Conservation (phyloP, 2,329 filamentous ascomycete genomes). For the Sporothrix brunneoviolacea region DNA sequence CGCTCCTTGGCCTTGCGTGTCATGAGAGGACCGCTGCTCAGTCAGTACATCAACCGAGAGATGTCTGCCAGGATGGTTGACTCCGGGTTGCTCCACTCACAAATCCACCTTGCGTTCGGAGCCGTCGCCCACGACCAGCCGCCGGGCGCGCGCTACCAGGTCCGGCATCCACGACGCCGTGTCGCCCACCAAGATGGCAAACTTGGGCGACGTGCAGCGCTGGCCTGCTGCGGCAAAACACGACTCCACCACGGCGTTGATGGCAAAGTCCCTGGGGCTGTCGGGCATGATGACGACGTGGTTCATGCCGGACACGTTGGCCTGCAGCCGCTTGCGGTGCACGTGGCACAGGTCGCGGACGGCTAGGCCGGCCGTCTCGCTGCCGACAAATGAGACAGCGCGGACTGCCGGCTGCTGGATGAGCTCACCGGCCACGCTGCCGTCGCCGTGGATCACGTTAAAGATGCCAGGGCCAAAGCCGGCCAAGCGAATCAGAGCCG, state of each 20-base stretch:
- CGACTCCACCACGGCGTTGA: constrained; percentile 76
- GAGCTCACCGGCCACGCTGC: constrained; percentile 76
- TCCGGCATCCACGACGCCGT: constrained; percentile 76
- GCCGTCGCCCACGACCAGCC: constrained; percentile 67
- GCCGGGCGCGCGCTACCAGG: constrained; percentile 67
- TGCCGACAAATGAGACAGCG: constrained; percentile 77
- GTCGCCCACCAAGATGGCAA: constrained; percentile 73
- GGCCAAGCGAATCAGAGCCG: constrained; percentile 34
- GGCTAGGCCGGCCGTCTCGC: constrained; percentile 83
- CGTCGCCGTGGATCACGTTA: constrained; percentile 74
- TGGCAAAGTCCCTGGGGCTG: constrained; percentile 81
- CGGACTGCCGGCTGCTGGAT: constrained; percentile 78
- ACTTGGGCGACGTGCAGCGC: constrained; percentile 79
- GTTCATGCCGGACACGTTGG: constrained; percentile 83
- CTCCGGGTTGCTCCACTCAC: no score
- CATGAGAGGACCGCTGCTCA: constrained; percentile 66
- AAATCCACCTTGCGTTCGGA: constrained; percentile 27
- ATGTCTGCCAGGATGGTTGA: no score
- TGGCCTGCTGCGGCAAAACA: constrained; percentile 81
- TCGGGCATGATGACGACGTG: constrained; percentile 77
- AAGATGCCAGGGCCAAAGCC: constrained; percentile 75
- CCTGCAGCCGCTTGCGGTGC: constrained; percentile 81
- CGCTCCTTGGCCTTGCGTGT: constrained; percentile 68
- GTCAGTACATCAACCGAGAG: no score
- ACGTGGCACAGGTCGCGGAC: constrained; percentile 71